Evolutionary conservation across 192 early-diverging fungal species (phyloP), one percentile per base, ranked within the genome.

Genomic region (Spinellus fusiger): DNA sequence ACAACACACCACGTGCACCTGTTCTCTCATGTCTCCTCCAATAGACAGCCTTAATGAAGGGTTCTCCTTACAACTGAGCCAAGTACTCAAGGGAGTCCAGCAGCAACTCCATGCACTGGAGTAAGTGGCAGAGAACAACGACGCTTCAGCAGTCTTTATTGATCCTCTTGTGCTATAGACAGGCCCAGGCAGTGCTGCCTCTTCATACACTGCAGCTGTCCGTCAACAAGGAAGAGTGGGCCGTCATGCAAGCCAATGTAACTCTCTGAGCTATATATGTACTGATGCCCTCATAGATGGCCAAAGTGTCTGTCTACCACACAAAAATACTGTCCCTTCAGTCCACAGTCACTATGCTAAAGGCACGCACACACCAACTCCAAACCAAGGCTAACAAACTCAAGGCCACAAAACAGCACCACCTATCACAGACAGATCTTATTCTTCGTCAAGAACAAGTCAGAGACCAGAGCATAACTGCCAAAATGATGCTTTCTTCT

Each of bases 231-330:
- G 25, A 59, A 23, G 57, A 59, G 15, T 13, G 47, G 18, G 16
- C 44, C 8, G 27, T 49, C 8, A 59, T 59, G 22, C 47, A 59
- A 31, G 28, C 40, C 25, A 59, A 18, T 46, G 57, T 59, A 59
- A 48, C 22, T n/a, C 10, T 46, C 46, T 47, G 15, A 25, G 15
- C n/a, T 16, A 46, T n/a, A 20, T 46, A 22, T 31, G 26, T 47
- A 29, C 20, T 40, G 29, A 26, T 15, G 5, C 18, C 9, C 29
- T 29, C 3, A 1, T 61, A 63, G 61, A 63, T 63, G 52, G 26
- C 32, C 26, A 63, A 63, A 32, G 61, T 63, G 12, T 27, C 61
- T 1, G 35, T 25, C 32, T 70, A 64, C 68, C 74, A 62, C n/a
- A 57, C 34, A 29, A 68, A 68, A 25, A 32, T 68, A 12, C 27